These are phyloP conservation scores for Peniophora sp. DNA, from an alignment of 1,284 basidiomycete species.

Conservation along the genomic window DNA sequence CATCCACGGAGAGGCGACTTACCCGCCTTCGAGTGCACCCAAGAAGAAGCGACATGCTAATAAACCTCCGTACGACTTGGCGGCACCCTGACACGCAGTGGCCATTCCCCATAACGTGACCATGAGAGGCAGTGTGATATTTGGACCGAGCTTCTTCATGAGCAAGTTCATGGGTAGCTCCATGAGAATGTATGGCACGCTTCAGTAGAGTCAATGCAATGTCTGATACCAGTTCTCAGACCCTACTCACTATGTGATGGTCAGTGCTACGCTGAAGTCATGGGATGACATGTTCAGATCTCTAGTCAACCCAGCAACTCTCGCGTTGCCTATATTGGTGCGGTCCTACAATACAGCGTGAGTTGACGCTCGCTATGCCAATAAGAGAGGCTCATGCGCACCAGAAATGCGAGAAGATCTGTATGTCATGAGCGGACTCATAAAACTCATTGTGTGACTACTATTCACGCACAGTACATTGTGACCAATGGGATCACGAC, in stretches of 20 bases:
- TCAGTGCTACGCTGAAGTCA: constrained; percentile 8
- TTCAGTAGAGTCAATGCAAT: not conserved
- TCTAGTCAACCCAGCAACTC: constrained; percentile 23
- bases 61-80: constrained; percentile 15
- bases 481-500: not conserved
- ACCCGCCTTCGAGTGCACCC: constrained; percentile 17
- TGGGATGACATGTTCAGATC: constrained; percentile 20
- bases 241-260: constrained; percentile 9
- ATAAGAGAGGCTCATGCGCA: too few species aligned
- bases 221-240: not conserved
- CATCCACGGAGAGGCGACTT: not conserved
- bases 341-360: not conserved
- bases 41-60: constrained; percentile 21
- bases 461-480: not conserved
- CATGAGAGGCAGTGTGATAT: constrained; percentile 7
- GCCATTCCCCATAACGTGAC: constrained; percentile 18
- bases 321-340: constrained; percentile 19
- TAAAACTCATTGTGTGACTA: not conserved
- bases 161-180: constrained; percentile 53
- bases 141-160: constrained; percentile 21
- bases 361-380: not conserved
- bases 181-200: constrained; percentile 45
- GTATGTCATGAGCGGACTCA: not conserved
- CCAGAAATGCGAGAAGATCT: not conserved
- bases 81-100: constrained; percentile 23